Evolutionary conservation across 1,284 basidiomycete species (phyloP).

Genomic region (Sanghuangporus baumii): DNA sequence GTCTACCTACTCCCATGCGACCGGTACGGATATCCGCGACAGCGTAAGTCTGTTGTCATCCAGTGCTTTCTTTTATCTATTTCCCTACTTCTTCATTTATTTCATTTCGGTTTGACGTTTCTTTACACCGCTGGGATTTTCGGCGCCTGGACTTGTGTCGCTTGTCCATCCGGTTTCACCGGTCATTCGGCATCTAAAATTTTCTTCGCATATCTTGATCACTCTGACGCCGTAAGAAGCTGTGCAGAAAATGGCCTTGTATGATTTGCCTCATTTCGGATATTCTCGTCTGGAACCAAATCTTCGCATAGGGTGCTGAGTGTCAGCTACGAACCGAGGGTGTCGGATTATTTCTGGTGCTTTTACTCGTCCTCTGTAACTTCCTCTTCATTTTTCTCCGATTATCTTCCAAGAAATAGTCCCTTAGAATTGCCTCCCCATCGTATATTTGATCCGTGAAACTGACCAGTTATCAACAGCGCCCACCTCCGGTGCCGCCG

Average conservation of each 20-base stretch:
- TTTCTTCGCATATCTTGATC: neutral
- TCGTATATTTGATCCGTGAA: neutral
- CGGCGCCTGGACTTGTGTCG: neutral
- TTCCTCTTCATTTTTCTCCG: neutral
- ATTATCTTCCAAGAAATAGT: neutral
- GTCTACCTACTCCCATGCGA: constrained; percentile 5
- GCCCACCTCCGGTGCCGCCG: constrained; percentile 10
- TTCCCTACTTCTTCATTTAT: neutral
- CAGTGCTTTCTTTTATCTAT: neutral
- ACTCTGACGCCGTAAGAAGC: neutral
- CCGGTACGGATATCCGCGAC: constrained; percentile 1
- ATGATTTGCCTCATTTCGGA: neutral
- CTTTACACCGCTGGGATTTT: neutral
- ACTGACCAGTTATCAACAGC: neutral
- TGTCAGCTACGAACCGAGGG: neutral
- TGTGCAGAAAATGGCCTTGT: neutral
- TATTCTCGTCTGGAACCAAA: neutral
- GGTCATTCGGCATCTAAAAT: constrained; percentile 9
- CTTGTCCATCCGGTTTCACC: constrained; percentile 3
- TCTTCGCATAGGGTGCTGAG: neutral
- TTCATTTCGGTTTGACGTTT: neutral
- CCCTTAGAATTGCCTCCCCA: neutral
- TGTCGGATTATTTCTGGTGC: neutral
- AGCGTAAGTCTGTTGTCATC: constrained; percentile 7
- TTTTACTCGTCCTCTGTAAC: neutral